Evolutionary conservation across 192 early-diverging fungal genomes (phyloP).

Genomic region (Entrophospora sp.): DNA sequence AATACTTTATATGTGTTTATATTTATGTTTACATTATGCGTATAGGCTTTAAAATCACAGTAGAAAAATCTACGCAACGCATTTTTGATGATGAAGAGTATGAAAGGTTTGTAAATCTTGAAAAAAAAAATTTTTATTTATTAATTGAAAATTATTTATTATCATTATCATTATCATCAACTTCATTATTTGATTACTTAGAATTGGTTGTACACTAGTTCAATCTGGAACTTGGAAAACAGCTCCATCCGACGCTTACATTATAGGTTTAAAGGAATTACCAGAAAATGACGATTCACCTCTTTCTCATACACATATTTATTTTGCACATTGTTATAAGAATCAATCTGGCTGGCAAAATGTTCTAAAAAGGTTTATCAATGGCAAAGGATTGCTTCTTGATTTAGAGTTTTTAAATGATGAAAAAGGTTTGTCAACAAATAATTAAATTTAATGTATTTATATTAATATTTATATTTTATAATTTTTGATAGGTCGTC

Average conservation of each 20-base stretch:
- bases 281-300: conserved; percentile 88
- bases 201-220: conserved; percentile 73
- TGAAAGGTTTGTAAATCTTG: conserved; percentile 42
- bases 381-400: conserved; percentile 77
- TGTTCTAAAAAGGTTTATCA: conserved; percentile 73
- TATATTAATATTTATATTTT: too few relatives aligned
- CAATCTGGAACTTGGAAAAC: conserved; percentile 75
- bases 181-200: too few relatives aligned
- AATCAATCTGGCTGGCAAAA: conserved; percentile 90
- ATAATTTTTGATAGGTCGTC: too few relatives aligned
- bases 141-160: not conserved
- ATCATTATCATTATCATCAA: too few relatives aligned
- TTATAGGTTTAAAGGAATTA: conserved; percentile 94
- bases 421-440: conserved; percentile 45
- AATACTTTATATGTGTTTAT: too few relatives aligned
- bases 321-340: conserved; percentile 99
- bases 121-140: not conserved
- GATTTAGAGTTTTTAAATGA: conserved; percentile 95
- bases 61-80: conserved; percentile 71
- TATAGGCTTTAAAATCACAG: conserved; percentile 77
- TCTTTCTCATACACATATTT: conserved; percentile 88
- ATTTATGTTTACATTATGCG: too few relatives aligned
- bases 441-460: too few relatives aligned
- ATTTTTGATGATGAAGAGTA: conserved; percentile 91
- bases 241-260: conserved; percentile 86